phyloP scores from a whole-genome alignment of 1,139 yeast genomes.

The Geotrichum macrosporum region DNA sequence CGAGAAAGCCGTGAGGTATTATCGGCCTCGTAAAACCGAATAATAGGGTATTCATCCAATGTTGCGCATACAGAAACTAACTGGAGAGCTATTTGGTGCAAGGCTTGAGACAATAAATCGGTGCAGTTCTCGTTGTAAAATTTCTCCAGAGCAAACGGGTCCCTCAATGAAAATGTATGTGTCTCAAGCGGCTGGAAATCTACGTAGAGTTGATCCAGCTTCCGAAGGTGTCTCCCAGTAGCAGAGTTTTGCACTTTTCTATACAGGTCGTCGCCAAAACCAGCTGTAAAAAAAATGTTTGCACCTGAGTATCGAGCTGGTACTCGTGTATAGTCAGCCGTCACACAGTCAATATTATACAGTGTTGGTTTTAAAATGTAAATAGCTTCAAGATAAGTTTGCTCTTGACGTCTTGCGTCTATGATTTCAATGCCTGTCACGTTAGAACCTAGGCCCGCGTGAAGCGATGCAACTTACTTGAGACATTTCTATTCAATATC shows the following conservation, averaged over 20 bases:
- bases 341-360: constrained; percentile 54
- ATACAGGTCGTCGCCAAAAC: constrained; percentile 34
- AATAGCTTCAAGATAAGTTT: constrained; percentile 53
- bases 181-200: constrained; percentile 49
- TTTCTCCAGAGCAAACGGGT: constrained; percentile 56
- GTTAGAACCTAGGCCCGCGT: neutral
- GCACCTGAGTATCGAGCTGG: constrained; percentile 59
- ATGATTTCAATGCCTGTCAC: constrained; percentile 49
- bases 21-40: constrained; percentile 48
- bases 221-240: constrained; percentile 28
- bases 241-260: constrained; percentile 29
- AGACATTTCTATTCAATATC: constrained; percentile 39
- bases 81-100: constrained; percentile 55
- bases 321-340: constrained; percentile 51
- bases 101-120: constrained; percentile 56
- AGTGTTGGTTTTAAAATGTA: constrained; percentile 54
- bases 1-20: constrained; percentile 55
- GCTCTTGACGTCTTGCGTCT: constrained; percentile 50
- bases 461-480: constrained; percentile 29
- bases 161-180: constrained; percentile 44
- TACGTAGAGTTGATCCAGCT: constrained; percentile 34
- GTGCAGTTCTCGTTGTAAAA: constrained; percentile 67
- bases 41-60: constrained; percentile 84
- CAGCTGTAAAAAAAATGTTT: constrained; percentile 55
- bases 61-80: constrained; percentile 69